Evolutionary conservation across 2,329 filamentous ascomycete genomes (phyloP).

Genomic region (Cercospora nicotianae): DNA sequence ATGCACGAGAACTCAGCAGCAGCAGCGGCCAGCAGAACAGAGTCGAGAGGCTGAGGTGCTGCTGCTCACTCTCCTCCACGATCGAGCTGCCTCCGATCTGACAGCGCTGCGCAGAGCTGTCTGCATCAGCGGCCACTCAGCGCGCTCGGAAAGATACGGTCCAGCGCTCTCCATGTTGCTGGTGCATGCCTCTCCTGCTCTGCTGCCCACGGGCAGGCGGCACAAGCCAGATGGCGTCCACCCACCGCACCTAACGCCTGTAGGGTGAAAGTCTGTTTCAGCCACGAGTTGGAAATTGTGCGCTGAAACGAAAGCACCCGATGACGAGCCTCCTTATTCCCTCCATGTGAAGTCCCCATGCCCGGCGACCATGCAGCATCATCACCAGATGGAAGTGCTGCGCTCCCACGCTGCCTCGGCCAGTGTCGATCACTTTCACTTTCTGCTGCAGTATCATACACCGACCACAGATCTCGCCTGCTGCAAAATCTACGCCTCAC

Average conservation of each 20-base stretch:
- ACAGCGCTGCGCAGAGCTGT: background rate
- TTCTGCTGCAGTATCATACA: background rate
- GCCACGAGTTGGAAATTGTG: background rate
- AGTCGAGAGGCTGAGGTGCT: background rate
- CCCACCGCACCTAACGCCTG: background rate
- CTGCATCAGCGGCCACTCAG: background rate
- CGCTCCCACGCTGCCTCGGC: background rate
- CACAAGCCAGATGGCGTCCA: background rate
- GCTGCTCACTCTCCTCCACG: background rate
- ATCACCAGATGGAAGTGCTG: background rate
- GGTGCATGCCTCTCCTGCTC: background rate
- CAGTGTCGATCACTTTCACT: background rate
- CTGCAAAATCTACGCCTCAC: background rate
- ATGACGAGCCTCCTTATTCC: background rate
- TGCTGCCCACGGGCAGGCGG: background rate
- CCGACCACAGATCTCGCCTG: background rate
- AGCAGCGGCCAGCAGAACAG: background rate
- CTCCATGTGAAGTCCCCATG: background rate
- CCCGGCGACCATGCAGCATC: background rate
- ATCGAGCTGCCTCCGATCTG: background rate
- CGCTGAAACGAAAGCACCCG: background rate
- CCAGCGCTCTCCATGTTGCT: background rate
- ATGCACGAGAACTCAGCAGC: background rate
- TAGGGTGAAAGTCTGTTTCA: conserved; percentile 1
- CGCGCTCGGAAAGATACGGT: background rate